Conservation (phyloP, 2,329 filamentous ascomycete genomes). For the Diaporthe vexans region DNA sequence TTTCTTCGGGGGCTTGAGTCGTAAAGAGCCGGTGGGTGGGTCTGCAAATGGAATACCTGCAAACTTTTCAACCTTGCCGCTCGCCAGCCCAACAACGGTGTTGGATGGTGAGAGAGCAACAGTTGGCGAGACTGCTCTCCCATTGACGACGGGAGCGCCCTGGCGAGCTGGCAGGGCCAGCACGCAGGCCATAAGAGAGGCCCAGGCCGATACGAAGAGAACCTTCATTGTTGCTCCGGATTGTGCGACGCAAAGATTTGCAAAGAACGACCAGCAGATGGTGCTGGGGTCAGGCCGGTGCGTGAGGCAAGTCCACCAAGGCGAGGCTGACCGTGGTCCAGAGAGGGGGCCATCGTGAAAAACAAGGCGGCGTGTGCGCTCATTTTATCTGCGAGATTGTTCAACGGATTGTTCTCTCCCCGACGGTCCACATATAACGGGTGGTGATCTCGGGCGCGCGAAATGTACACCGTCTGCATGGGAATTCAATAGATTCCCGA, state of each 20-base stretch:
- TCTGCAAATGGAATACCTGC: conserved; percentile 83
- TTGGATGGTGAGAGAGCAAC: conserved; percentile 67
- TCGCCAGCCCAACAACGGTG: conserved; percentile 65
- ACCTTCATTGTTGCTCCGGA: conserved; percentile 28
- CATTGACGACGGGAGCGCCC: conserved; percentile 27
- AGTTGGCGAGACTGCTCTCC: conserved; percentile 54
- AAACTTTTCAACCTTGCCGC: conserved; percentile 73
- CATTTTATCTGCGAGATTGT: conserved; percentile 20
- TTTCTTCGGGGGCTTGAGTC: conserved; percentile 77
- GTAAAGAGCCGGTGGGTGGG: conserved; percentile 74
- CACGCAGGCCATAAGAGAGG: conserved; percentile 4
- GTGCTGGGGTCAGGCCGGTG: conserved; percentile 9
- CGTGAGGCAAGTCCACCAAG: not conserved
- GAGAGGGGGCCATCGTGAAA: not conserved
- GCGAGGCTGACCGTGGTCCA: not conserved
- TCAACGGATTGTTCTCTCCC: not conserved
- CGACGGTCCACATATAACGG: not conserved
- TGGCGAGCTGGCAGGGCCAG: conserved; percentile 34
- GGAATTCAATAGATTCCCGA: conserved; percentile 6
- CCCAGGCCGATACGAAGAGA: not conserved
- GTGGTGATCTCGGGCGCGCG: not conserved
- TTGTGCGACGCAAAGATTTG: not conserved
- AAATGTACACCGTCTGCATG: conserved; percentile 14
- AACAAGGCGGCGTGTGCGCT: not conserved
- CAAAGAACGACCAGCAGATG: not conserved